A percentile compares a stretch with the other conserved stretches of the same genome.
These are phyloP conservation scores for Oehlia diaphana DNA, from an alignment of 192 early-diverging fungal genomes.

Conservation along the genomic window DNA sequence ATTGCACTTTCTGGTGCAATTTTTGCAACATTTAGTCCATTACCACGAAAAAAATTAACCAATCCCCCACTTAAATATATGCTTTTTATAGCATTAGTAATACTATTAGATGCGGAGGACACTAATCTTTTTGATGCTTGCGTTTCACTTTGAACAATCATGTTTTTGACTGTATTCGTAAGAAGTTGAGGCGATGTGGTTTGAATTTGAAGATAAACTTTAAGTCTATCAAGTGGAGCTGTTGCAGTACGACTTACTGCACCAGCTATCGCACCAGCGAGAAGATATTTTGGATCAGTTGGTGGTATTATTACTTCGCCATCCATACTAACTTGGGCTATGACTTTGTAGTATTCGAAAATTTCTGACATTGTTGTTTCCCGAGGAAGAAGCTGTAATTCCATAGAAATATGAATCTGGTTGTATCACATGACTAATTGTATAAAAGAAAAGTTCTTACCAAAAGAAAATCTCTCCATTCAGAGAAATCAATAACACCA, in stretches of 20 bases:
- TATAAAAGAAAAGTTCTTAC: conserved; percentile 35
- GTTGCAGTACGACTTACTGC: conserved; percentile 67
- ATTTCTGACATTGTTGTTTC: conserved; percentile 62
- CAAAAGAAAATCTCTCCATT: conserved; percentile 66
- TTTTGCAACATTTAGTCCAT: conserved; percentile 76
- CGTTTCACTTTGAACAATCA: background rate
- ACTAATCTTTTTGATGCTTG: background rate
- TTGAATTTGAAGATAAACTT: conserved; percentile 50
- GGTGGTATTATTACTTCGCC: conserved; percentile 65
- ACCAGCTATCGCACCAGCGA: conserved; percentile 71
- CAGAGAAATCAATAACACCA: conserved; percentile 65
- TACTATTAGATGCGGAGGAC: background rate
- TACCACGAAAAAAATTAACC: conserved; percentile 70
- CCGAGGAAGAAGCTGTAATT: conserved; percentile 55
- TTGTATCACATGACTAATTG: background rate
- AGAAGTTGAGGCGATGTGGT: conserved; percentile 30
- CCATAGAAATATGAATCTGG: background rate
- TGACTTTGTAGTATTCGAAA: conserved; percentile 58
- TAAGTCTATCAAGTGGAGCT: conserved; percentile 75
- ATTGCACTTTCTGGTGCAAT: conserved; percentile 76
- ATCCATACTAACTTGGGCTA: conserved; percentile 65
- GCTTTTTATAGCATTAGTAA: conserved; percentile 40
- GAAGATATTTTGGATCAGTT: conserved; percentile 60
- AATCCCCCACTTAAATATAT: conserved; percentile 70
- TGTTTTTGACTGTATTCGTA: conserved; percentile 20